Evolutionary conservation across 73 alveolate species (phyloP).

Genomic region (Tetrahymena malaccensis): DNA sequence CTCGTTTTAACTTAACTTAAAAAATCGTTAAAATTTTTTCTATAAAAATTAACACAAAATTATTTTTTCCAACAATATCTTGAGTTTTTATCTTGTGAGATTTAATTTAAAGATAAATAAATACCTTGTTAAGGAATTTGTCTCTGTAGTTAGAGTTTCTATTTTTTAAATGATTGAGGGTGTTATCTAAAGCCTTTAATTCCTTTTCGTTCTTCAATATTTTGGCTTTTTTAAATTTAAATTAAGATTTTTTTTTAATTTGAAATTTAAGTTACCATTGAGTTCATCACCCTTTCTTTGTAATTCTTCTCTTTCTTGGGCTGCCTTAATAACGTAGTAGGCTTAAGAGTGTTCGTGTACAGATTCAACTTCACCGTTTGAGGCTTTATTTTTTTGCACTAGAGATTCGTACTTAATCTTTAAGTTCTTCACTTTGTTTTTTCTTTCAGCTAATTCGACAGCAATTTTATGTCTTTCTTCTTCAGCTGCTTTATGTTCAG

Average conservation of each 20-base stretch:
- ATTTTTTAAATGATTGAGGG: conserved; percentile 83
- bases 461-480: conserved; percentile 97
- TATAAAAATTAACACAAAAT: too few relatives aligned
- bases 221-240: conserved; percentile 45
- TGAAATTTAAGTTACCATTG: conserved; percentile 21
- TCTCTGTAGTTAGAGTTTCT: conserved; percentile 89
- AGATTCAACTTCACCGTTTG: conserved; percentile 75
- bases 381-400: conserved; percentile 78
- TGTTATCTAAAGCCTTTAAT: conserved; percentile 83
- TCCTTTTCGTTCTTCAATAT: conserved; percentile 90
- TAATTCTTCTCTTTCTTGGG: conserved; percentile 93
- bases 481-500: conserved; percentile 93
- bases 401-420: conserved; percentile 90
- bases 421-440: conserved; percentile 87
- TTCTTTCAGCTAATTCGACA: conserved; percentile 85
- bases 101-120: conserved; percentile 48
- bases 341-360: conserved; percentile 94
- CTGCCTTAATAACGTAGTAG: conserved; percentile 91
- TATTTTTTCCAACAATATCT: too few relatives aligned
- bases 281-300: conserved; percentile 95
- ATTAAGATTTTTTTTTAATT: not conserved
- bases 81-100: conserved; percentile 21
- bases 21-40: too few relatives aligned
- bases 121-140: conserved; percentile 67
- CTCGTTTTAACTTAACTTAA: not conserved